phyloP scores from a whole-genome alignment of 2,329 filamentous ascomycete species.

The Teratosphaeria epicoccoides region DNA sequence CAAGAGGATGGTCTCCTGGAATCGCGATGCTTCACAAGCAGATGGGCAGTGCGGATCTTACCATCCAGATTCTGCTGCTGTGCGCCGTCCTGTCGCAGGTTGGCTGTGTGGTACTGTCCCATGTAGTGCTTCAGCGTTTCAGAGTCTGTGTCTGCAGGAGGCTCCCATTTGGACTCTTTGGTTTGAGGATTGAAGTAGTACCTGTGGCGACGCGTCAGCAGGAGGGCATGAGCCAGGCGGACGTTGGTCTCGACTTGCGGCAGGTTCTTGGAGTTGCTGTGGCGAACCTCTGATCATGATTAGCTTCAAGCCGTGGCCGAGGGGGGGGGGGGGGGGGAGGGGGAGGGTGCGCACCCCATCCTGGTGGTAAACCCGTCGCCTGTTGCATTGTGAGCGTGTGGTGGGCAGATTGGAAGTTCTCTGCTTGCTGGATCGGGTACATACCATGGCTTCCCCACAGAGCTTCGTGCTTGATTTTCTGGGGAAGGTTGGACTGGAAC shows the following conservation, averaged over 20 bases:
- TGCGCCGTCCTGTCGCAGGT: constrained; percentile 27
- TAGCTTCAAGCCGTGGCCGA: neutral
- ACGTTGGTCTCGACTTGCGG: neutral
- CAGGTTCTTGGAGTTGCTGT: neutral
- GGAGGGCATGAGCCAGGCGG: neutral
- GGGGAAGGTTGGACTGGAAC: neutral
- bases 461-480: neutral
- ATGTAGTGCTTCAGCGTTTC: constrained; percentile 92
- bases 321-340: neutral
- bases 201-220: neutral
- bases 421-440: neutral
- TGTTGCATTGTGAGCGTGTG: constrained; percentile 6
- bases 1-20: constrained; percentile 86
- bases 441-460: constrained; percentile 1
- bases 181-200: constrained; percentile 93
- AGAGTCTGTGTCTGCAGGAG: constrained; percentile 74
- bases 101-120: constrained; percentile 63
- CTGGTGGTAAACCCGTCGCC: constrained; percentile 24
- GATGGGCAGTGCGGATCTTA: constrained; percentile 87
- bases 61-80: constrained; percentile 40
- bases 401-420: neutral
- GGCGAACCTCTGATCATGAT: constrained; percentile 1
- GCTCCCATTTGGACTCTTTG: constrained; percentile 91
- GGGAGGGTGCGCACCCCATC: neutral
- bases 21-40: constrained; percentile 85